A percentile compares a stretch with the other conserved stretches of the same genome.
Conservation (phyloP, 2,329 filamentous ascomycete species). For the Periconia digitata region DNA sequence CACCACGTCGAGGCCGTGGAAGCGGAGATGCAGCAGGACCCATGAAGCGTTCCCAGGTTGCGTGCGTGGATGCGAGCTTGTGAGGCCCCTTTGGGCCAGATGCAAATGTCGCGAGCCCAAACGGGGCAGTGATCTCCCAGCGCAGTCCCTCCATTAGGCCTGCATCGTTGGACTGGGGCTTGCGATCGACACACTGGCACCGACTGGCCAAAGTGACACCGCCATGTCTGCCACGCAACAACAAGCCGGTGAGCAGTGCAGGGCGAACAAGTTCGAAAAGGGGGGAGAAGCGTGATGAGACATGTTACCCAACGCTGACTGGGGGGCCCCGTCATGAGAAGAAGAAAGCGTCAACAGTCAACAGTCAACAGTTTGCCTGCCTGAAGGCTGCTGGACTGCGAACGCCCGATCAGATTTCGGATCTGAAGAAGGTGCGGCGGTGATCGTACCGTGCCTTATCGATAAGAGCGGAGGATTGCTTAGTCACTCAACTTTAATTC, state of each 20-base stretch:
- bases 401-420: neutral
- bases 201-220: neutral
- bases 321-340: neutral
- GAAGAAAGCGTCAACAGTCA: neutral
- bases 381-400: too few relatives aligned
- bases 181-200: neutral
- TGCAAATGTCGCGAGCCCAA: constrained; percentile 11
- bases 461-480: too few relatives aligned
- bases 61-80: neutral
- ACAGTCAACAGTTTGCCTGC: too few relatives aligned
- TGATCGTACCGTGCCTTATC: neutral
- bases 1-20: too few relatives aligned
- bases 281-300: neutral
- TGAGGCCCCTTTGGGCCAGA: constrained; percentile 14
- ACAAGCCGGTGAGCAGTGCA: constrained; percentile 5
- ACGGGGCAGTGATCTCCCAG: constrained; percentile 22
- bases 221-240: constrained; percentile 1
- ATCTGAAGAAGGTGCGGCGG: neutral
- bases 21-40: neutral
- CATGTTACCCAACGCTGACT: neutral
- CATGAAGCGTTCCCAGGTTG: too few relatives aligned
- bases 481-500: too few relatives aligned
- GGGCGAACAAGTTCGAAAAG: neutral
- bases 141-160: constrained; percentile 18
- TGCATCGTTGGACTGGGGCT: neutral